Conservation (phyloP, 208 protist species). For the Kentomonas sorsogonicus region DNA sequence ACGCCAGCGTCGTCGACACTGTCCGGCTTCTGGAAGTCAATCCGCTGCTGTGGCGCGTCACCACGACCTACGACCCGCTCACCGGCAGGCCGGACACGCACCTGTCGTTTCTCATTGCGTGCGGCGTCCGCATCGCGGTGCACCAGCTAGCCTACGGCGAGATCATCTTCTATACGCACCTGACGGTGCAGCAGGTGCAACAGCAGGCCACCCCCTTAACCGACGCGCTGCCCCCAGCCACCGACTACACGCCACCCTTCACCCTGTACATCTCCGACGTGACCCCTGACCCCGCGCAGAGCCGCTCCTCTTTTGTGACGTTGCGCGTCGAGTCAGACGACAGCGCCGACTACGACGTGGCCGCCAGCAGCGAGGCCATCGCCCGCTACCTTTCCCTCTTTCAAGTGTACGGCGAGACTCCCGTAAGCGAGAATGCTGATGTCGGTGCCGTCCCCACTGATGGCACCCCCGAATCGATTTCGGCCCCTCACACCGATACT, state of each 20-base stretch:
- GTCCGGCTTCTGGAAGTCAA: neutral
- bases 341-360: conserved; percentile 20
- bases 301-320: conserved; percentile 6
- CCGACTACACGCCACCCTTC: neutral
- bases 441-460: no score
- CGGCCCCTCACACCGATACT: no score
- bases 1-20: neutral
- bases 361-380: conserved; percentile 9
- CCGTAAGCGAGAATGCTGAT: no score
- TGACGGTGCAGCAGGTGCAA: neutral
- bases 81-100: conserved; percentile 10
- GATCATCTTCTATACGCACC: conserved; percentile 17
- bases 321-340: conserved; percentile 16
- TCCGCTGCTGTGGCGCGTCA: conserved; percentile 9
- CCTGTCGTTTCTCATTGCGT: conserved; percentile 16
- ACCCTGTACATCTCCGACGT: neutral
- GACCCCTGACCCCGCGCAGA: conserved; percentile 8
- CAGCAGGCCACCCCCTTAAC: neutral
- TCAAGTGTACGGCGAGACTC: no score
- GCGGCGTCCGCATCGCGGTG: conserved; percentile 13
- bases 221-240: neutral
- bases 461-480: no score
- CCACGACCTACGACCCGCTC: conserved; percentile 7
- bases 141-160: conserved; percentile 28
- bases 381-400: no score